Conservation (phyloP, 2,329 filamentous ascomycete genomes). For the Pseudogymnoascus sp. region DNA sequence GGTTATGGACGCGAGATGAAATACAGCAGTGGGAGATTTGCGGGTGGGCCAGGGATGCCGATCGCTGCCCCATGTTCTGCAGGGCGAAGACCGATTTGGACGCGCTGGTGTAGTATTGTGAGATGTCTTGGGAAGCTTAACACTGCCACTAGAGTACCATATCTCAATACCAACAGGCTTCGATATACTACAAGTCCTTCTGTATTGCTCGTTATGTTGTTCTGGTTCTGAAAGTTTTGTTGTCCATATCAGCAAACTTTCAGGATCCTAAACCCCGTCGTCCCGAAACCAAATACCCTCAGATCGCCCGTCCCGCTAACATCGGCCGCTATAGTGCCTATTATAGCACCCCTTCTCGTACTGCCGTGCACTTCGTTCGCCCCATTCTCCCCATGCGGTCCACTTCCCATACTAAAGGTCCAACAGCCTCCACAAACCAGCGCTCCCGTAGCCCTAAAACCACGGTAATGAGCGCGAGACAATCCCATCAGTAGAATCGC, state of each 20-base stretch:
- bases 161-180: not conserved
- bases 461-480: slow-evolving; percentile 4
- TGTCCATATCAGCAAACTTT: not conserved
- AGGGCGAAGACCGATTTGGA: not conserved
- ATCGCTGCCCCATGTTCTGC: not conserved
- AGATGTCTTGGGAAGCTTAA: slow-evolving; percentile 6
- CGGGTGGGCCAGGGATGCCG: not conserved
- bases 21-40: not conserved
- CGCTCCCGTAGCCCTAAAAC: not conserved
- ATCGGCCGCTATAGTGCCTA: not conserved
- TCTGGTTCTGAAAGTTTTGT: not conserved
- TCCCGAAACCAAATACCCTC: slow-evolving; percentile 3
- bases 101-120: not conserved
- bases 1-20: not conserved
- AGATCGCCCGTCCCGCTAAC: not conserved
- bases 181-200: not conserved
- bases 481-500: not conserved
- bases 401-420: not conserved
- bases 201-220: not conserved
- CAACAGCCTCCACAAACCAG: not conserved
- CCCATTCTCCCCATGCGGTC: not conserved
- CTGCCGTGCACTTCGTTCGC: not conserved
- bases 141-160: not conserved
- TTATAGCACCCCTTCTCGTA: not conserved
- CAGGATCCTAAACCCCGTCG: not conserved